These are phyloP conservation scores for Theileria sp. DNA, from an alignment of 169 alveolate genomes.

Conservation along the genomic window DNA sequence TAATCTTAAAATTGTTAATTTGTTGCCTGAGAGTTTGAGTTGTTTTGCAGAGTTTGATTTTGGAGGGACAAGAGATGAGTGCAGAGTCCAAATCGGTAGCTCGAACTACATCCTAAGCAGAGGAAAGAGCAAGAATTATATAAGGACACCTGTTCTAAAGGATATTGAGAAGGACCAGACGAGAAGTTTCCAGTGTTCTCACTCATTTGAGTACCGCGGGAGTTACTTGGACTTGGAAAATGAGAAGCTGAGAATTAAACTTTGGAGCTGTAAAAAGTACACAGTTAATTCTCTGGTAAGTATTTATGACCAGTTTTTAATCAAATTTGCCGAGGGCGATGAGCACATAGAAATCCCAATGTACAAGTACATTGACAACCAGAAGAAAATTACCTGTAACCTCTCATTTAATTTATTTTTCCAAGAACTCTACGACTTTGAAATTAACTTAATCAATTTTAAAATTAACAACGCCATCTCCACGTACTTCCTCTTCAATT, in stretches of 20 bases:
- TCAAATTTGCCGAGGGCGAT: constrained; percentile 72
- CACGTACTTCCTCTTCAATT: constrained; percentile 34
- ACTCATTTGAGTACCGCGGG: constrained; percentile 81
- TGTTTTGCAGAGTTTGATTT: constrained; percentile 76
- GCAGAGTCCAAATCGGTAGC: constrained; percentile 74
- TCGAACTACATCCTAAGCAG: constrained; percentile 68
- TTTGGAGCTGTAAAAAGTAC: constrained; percentile 78
- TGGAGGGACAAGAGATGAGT: constrained; percentile 75
- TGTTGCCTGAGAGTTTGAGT: constrained; percentile 63
- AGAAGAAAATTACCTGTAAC: constrained; percentile 65
- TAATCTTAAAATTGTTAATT: constrained; percentile 69
- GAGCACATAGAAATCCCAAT: constrained; percentile 68
- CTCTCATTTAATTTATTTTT: constrained; percentile 70
- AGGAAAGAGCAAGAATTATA: constrained; percentile 76
- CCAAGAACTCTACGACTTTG: constrained; percentile 78
- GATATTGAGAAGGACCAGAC: constrained; percentile 73
- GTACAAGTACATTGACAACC: constrained; percentile 66
- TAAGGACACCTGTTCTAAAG: constrained; percentile 79
- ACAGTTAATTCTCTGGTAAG: constrained; percentile 79
- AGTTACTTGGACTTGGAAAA: constrained; percentile 79
- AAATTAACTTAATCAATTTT: constrained; percentile 70
- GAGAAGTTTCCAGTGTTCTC: constrained; percentile 72
- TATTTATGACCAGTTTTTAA: constrained; percentile 73
- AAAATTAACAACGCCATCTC: constrained; percentile 61
- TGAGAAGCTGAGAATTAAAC: constrained; percentile 76